Conservation (phyloP, 2,329 filamentous ascomycete genomes). For the Mycosphaerella arachidis region DNA sequence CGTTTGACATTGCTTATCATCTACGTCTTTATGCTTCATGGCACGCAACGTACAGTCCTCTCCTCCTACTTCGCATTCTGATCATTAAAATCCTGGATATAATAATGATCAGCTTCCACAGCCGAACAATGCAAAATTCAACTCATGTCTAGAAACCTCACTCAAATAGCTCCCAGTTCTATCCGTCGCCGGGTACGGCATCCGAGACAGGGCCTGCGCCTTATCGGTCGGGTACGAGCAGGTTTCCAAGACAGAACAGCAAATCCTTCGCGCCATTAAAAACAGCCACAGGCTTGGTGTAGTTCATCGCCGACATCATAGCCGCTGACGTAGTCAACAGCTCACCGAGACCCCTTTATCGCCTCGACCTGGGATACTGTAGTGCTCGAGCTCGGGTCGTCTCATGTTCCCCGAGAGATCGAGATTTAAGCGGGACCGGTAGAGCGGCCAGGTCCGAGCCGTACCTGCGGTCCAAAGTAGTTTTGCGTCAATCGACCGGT, state of each 20-base stretch:
- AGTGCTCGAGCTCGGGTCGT: neutral
- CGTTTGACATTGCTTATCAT: neutral
- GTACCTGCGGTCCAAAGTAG: neutral
- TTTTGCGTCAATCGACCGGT: neutral
- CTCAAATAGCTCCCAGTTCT: slow-evolving; percentile 25
- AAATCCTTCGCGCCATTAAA: slow-evolving; percentile 30
- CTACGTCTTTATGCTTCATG: neutral
- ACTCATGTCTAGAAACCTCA: slow-evolving; percentile 27
- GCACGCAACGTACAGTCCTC: neutral
- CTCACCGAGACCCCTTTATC: slow-evolving; percentile 30
- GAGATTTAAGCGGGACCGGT: neutral
- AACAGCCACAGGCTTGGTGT: slow-evolving; percentile 27
- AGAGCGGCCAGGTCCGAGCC: neutral
- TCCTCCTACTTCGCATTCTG: slow-evolving; percentile 4
- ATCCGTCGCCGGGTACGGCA: slow-evolving; percentile 21
- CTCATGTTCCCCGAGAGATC: neutral
- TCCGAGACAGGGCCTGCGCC: slow-evolving; percentile 18
- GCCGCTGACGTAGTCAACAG: slow-evolving; percentile 25
- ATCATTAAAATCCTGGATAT: slow-evolving; percentile 27
- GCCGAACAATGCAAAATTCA: slow-evolving; percentile 34
- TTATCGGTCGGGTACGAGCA: slow-evolving; percentile 27
- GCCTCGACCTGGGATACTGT: slow-evolving; percentile 24
- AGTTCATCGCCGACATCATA: slow-evolving; percentile 17
- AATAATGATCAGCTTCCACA: slow-evolving; percentile 23
- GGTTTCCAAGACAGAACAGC: slow-evolving; percentile 32